These are phyloP conservation scores for Trametes hirsuta DNA, from an alignment of 1,284 basidiomycete species.

Conservation along the genomic window DNA sequence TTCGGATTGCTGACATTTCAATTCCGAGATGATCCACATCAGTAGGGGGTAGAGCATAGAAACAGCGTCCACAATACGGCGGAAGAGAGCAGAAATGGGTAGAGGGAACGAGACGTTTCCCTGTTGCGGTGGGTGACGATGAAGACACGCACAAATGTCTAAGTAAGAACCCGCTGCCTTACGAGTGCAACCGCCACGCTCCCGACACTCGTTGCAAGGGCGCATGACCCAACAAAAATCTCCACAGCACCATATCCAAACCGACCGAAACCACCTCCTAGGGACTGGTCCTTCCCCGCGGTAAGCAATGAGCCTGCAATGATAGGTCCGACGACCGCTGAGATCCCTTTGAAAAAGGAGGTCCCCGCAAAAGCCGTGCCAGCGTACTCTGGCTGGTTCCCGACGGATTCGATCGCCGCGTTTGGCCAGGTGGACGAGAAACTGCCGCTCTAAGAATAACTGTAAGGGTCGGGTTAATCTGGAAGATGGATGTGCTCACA, in stretches of 20 bases:
- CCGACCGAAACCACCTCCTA: slow-evolving; percentile 20
- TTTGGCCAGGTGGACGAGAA: slow-evolving; percentile 29
- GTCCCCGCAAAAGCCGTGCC: slow-evolving; percentile 27
- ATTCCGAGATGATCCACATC: too few relatives aligned
- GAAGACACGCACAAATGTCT: slow-evolving; percentile 22
- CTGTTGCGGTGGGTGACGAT: slow-evolving; percentile 37
- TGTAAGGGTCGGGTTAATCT: background rate
- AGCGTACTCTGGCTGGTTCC: slow-evolving; percentile 27
- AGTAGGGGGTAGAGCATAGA: slow-evolving; percentile 48
- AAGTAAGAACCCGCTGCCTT: slow-evolving; percentile 6
- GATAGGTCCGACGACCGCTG: slow-evolving; percentile 31
- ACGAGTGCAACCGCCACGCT: slow-evolving; percentile 25
- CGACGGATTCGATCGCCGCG: slow-evolving; percentile 28
- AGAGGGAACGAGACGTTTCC: slow-evolving; percentile 61
- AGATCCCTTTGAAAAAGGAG: slow-evolving; percentile 28
- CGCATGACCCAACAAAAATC: slow-evolving; percentile 33
- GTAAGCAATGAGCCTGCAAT: slow-evolving; percentile 29
- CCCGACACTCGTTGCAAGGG: slow-evolving; percentile 23
- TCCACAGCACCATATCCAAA: slow-evolving; percentile 31
- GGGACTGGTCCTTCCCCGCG: slow-evolving; percentile 16
- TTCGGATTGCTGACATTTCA: too few relatives aligned
- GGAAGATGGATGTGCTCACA: slow-evolving; percentile 13
- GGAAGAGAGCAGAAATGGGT: slow-evolving; percentile 61
- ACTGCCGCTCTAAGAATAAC: slow-evolving; percentile 25
- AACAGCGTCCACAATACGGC: slow-evolving; percentile 65